Conservation (phyloP, 2,329 filamentous ascomycete species). For the Botrytis aclada region DNA sequence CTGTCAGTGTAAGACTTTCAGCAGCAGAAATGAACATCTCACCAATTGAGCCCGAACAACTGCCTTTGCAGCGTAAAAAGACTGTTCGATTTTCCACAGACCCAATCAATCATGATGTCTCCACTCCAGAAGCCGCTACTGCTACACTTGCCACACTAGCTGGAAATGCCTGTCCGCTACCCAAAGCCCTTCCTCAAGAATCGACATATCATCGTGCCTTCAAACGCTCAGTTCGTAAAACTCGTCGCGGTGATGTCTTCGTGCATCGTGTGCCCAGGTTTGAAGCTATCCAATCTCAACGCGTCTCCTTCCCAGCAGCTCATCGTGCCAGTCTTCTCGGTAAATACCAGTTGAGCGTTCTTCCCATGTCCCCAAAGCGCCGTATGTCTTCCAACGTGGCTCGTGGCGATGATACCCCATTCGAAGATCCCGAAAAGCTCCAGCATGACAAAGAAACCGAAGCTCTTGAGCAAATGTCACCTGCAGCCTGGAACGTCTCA, state of each 20-base stretch:
- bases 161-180: conserved; percentile 46
- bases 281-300: conserved; percentile 81
- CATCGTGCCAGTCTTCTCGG: conserved; percentile 82
- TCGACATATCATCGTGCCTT: conserved; percentile 88
- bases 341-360: conserved; percentile 74
- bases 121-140: conserved; percentile 14
- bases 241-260: conserved; percentile 70
- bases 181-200: conserved; percentile 55
- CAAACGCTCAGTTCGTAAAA: conserved; percentile 66
- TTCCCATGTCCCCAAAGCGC: conserved; percentile 67
- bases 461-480: conserved; percentile 68
- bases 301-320: conserved; percentile 66
- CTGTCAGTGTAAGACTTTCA: conserved; percentile 33
- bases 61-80: conserved; percentile 54
- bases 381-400: conserved; percentile 70
- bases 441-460: conserved; percentile 75
- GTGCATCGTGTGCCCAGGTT: conserved; percentile 81
- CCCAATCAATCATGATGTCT: conserved; percentile 27
- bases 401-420: conserved; percentile 64
- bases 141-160: conserved; percentile 15
- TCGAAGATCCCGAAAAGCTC: conserved; percentile 61
- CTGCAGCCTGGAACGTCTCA: conserved; percentile 59
- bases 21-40: conserved; percentile 40
- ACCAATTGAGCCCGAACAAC: conserved; percentile 30
- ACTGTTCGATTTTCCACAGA: conserved; percentile 69